These are phyloP conservation scores for Termitomyces titanicus DNA, from an alignment of 768 basidiomycete genomes.

Conservation along the genomic window DNA sequence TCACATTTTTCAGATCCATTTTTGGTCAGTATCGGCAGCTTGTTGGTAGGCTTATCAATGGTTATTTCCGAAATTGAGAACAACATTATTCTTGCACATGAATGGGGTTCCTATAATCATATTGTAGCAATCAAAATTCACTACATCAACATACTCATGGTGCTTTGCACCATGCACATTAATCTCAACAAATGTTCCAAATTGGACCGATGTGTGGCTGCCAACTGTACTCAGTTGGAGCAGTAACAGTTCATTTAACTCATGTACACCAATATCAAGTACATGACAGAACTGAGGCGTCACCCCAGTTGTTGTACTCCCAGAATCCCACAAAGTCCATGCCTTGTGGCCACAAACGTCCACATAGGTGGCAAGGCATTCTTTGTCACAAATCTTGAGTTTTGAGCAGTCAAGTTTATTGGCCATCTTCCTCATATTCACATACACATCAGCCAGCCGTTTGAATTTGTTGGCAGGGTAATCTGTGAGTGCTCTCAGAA, in stretches of 20 bases:
- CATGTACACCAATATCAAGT: not conserved
- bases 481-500: not conserved
- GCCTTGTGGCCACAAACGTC: not conserved
- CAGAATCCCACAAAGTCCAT: constrained; percentile 18
- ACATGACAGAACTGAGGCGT: not conserved
- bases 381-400: not conserved
- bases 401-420: no score
- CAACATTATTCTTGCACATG: no score
- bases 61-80: no score
- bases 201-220: not conserved
- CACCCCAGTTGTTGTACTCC: constrained; percentile 13
- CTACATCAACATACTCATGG: constrained; percentile 22
- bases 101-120: no score
- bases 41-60: no score
- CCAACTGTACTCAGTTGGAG: not conserved
- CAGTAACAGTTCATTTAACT: not conserved
- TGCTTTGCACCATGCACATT: not conserved
- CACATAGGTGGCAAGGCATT: not conserved
- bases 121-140: no score
- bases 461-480: not conserved
- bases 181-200: not conserved
- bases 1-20: no score
- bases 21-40: no score
- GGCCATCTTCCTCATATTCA: no score
- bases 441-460: not conserved